phyloP scores from a whole-genome alignment of 2,329 filamentous ascomycete genomes.

The Clonostachys rosea region DNA sequence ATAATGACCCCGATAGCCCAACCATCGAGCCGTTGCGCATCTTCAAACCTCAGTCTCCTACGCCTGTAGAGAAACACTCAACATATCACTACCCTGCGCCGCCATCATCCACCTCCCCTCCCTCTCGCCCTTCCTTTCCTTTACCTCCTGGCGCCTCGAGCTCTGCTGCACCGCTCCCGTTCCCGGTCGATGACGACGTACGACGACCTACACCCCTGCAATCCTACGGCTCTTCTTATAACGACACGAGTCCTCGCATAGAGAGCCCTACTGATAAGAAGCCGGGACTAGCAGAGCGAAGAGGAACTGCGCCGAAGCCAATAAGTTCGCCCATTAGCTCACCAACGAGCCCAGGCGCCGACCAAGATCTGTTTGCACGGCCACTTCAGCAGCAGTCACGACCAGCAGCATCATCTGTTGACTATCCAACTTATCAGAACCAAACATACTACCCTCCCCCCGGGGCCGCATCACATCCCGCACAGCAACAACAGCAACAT shows the following conservation, averaged over 20 bases:
- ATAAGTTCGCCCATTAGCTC: conserved; percentile 82
- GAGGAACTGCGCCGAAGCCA: conserved; percentile 77
- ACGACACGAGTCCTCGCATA: conserved; percentile 49
- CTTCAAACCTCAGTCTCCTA: conserved; percentile 69
- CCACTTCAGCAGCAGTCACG: conserved; percentile 40
- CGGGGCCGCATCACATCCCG: conserved; percentile 18
- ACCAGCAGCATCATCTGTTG: conserved; percentile 31
- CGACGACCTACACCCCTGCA: conserved; percentile 39
- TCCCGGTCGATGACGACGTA: conserved; percentile 65
- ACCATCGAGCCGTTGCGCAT: conserved; percentile 75
- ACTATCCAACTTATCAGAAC: conserved; percentile 45
- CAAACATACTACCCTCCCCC: conserved; percentile 60
- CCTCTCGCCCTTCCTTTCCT: conserved; percentile 53
- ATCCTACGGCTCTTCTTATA: conserved; percentile 37
- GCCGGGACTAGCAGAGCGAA: conserved; percentile 71
- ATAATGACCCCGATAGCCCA: conserved; percentile 58
- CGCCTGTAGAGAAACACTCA: conserved; percentile 36
- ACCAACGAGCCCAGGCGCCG: conserved; percentile 70
- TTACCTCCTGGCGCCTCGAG: conserved; percentile 66
- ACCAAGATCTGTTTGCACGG: conserved; percentile 77
- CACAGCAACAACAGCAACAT: conserved; percentile 17
- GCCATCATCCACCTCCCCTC: conserved; percentile 31
- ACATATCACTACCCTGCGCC: conserved; percentile 46
- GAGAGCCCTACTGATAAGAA: conserved; percentile 52
- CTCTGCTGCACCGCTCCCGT: conserved; percentile 63